Conservation (phyloP, 73 alveolate genomes). For the Paramecium primaurelia region DNA sequence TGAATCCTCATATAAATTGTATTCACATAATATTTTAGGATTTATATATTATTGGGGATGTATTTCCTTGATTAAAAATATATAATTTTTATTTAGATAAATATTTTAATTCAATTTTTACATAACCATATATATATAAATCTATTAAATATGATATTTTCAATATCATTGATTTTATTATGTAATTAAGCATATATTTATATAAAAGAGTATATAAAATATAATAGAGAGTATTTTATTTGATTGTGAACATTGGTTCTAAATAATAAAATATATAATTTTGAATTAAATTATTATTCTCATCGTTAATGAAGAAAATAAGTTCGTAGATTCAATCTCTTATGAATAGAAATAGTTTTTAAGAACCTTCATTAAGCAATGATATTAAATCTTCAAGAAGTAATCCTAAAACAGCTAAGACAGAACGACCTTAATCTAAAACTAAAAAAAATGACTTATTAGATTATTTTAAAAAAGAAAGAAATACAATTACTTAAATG, state of each 20-base stretch:
- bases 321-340: neutral
- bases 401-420: neutral
- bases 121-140: neutral
- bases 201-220: no score
- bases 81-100: no score
- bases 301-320: slow-evolving; percentile 6
- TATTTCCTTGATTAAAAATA: neutral
- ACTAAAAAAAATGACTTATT: neutral
- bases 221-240: neutral
- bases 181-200: neutral
- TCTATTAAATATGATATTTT: no score
- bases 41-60: neutral
- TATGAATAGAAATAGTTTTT: neutral
- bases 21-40: no score
- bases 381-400: neutral
- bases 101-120: no score
- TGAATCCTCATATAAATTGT: neutral
- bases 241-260: neutral
- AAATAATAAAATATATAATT: neutral
- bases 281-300: neutral
- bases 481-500: neutral
- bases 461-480: slow-evolving; percentile 7
- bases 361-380: neutral
- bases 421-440: slow-evolving; percentile 25
- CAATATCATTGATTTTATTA: no score